These are phyloP conservation scores for Stephania yunnanensis DNA, from an alignment of 164 flowering plant species.

Conservation along the genomic window DNA sequence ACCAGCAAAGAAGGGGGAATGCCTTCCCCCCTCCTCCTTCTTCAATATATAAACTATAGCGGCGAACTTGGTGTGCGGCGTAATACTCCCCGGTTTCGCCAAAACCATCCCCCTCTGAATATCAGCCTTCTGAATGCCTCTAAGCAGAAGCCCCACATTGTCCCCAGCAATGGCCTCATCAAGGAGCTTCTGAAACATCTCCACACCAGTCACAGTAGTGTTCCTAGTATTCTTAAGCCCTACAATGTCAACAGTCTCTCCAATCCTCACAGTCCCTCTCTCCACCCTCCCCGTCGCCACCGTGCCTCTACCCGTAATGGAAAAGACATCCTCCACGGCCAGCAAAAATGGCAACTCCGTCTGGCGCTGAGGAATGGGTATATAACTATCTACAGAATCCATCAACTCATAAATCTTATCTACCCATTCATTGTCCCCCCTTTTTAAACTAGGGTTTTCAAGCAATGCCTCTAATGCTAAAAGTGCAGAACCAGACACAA, in stretches of 20 bases:
- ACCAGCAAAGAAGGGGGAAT: slow-evolving; percentile 33
- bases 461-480: slow-evolving; percentile 29
- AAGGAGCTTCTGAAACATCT: slow-evolving; percentile 35
- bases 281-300: slow-evolving; percentile 37
- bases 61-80: slow-evolving; percentile 30
- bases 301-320: slow-evolving; percentile 36
- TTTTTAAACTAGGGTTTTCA: slow-evolving; percentile 28
- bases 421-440: slow-evolving; percentile 33
- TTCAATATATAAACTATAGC: slow-evolving; percentile 34
- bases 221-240: slow-evolving; percentile 27
- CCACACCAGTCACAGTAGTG: slow-evolving; percentile 33
- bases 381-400: slow-evolving; percentile 30
- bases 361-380: slow-evolving; percentile 34
- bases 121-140: slow-evolving; percentile 33
- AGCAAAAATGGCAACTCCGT: slow-evolving; percentile 31
- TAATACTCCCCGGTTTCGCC: slow-evolving; percentile 30
- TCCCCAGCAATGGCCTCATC: slow-evolving; percentile 38
- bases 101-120: slow-evolving; percentile 39
- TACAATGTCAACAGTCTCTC: slow-evolving; percentile 30
- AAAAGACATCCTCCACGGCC: slow-evolving; percentile 33
- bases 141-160: slow-evolving; percentile 30
- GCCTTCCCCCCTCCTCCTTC: slow-evolving; percentile 41
- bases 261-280: slow-evolving; percentile 31
- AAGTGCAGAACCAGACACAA: slow-evolving; percentile 31
- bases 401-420: slow-evolving; percentile 31